These are phyloP conservation scores for Phanerodontia chrysosporium DNA, from an alignment of 768 basidiomycete genomes.

Conservation along the genomic window DNA sequence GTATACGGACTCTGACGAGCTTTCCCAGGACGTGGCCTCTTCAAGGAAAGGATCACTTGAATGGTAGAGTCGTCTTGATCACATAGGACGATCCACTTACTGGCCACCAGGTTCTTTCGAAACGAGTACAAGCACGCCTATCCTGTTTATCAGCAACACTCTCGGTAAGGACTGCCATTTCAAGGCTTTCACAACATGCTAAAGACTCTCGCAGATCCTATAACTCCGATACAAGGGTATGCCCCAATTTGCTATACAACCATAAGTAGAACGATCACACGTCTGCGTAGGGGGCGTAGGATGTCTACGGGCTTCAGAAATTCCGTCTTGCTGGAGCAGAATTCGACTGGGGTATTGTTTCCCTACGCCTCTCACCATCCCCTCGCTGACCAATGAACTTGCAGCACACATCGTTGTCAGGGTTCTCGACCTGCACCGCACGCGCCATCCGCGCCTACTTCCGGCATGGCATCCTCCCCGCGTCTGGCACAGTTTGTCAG, in stretches of 20 bases:
- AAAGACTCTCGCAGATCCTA: not conserved
- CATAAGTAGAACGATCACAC: no score
- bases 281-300: not conserved
- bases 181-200: no score
- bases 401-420: constrained; percentile 8
- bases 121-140: not conserved
- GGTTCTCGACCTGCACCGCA: constrained; percentile 30
- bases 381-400: not conserved
- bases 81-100: not conserved
- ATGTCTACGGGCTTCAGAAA: constrained; percentile 4
- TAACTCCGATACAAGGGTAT: not conserved
- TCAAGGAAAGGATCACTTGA: not conserved
- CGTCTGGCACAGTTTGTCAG: constrained; percentile 36
- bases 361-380: not conserved
- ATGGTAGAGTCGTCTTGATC: not conserved
- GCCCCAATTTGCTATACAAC: not conserved
- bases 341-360: constrained; percentile 3
- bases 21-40: not conserved
- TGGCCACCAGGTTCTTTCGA: not conserved
- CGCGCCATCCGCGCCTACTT: constrained; percentile 37
- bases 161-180: not conserved
- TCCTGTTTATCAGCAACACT: constrained; percentile 3
- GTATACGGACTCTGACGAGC: no score
- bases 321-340: constrained; percentile 1
- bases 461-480: constrained; percentile 35